Conservation (phyloP, 495 filamentous ascomycete genomes). For the Penicillium samsonianum region DNA sequence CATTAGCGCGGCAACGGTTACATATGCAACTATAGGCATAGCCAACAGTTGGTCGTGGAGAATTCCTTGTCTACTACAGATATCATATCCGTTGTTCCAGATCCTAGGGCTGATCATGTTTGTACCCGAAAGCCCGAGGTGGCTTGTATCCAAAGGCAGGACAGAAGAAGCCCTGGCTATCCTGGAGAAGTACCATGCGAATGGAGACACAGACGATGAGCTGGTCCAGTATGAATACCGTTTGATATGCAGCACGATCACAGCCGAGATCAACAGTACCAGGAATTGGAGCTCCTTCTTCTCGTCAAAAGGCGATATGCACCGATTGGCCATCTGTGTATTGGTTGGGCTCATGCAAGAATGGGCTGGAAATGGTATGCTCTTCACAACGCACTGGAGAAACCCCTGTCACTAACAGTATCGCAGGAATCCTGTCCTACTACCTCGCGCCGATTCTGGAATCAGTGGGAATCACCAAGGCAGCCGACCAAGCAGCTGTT, state of each 20-base stretch:
- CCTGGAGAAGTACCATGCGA: conserved; percentile 41
- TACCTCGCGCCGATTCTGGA: conserved; percentile 57
- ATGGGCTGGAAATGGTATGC: conserved; percentile 63
- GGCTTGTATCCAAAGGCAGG: conserved; percentile 44
- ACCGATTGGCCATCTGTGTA: conserved; percentile 57
- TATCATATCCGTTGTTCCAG: conserved; percentile 20
- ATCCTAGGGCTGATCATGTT: conserved; percentile 17
- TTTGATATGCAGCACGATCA: conserved; percentile 50
- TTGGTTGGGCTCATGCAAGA: conserved; percentile 60
- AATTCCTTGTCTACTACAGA: conserved; percentile 26
- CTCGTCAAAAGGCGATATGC: conserved; percentile 65
- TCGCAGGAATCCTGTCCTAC: conserved; percentile 57
- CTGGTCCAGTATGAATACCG: conserved; percentile 38
- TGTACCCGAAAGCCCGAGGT: conserved; percentile 31
- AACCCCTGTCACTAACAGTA: neutral
- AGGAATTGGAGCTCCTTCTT: conserved; percentile 51
- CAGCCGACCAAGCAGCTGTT: conserved; percentile 45
- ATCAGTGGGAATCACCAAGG: conserved; percentile 53
- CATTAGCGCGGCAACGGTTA: conserved; percentile 21
- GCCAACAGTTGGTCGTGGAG: conserved; percentile 26
- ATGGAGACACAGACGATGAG: conserved; percentile 28
- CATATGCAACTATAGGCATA: conserved; percentile 24
- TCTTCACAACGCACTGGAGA: neutral
- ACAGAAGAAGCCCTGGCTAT: conserved; percentile 41
- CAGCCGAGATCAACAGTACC: conserved; percentile 35